These are phyloP conservation scores for Starmerella floris DNA, from an alignment of 805 yeast species.

Conservation along the genomic window DNA sequence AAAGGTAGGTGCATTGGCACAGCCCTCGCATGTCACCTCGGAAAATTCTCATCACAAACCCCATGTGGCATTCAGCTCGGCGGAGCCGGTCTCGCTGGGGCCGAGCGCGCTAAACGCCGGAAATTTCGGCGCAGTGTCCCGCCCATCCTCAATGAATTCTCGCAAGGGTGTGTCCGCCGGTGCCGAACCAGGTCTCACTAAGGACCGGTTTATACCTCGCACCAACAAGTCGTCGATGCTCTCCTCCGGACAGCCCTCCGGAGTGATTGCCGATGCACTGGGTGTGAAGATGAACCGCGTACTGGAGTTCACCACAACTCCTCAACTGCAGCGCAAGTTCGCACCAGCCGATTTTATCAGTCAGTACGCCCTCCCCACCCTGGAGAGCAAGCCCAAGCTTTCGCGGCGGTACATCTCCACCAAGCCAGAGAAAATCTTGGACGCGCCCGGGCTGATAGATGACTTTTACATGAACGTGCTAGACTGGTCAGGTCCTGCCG, in stretches of 20 bases:
- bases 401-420: slow-evolving; percentile 52
- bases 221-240: neutral
- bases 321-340: slow-evolving; percentile 28
- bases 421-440: slow-evolving; percentile 83
- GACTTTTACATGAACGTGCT: slow-evolving; percentile 81
- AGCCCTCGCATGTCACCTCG: no score
- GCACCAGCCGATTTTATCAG: slow-evolving; percentile 11
- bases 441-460: slow-evolving; percentile 89
- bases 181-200: neutral
- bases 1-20: no score
- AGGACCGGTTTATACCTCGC: slow-evolving; percentile 5
- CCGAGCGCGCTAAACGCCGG: no score
- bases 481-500: slow-evolving; percentile 66
- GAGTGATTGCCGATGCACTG: slow-evolving; percentile 31
- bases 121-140: no score
- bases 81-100: no score
- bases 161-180: no score
- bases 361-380: slow-evolving; percentile 13
- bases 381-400: slow-evolving; percentile 16
- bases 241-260: neutral
- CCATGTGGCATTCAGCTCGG: no score
- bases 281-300: slow-evolving; percentile 77
- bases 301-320: slow-evolving; percentile 78
- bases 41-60: no score
- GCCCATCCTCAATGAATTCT: no score